These are phyloP conservation scores for Spinacia oleracea DNA, from an alignment of 179 eudicot species.

Conservation along the genomic window DNA sequence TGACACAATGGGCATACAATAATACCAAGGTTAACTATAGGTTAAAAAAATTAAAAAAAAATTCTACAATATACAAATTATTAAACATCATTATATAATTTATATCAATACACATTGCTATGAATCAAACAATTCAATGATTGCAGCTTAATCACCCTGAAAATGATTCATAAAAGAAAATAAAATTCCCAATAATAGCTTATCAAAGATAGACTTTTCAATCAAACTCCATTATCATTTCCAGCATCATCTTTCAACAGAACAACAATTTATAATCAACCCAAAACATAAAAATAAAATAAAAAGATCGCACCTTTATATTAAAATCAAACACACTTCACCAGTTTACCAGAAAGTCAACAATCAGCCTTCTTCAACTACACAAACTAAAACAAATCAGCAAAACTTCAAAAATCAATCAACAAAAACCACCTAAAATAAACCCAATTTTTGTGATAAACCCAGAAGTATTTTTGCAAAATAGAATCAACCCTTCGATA, in stretches of 20 bases:
- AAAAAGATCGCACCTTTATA: not conserved
- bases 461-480: not conserved
- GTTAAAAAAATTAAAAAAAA: no score
- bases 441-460: not conserved
- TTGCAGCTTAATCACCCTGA: not conserved
- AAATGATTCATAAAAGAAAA: not conserved
- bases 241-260: not conserved
- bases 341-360: not conserved
- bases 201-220: not conserved
- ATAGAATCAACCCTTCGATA: not conserved
- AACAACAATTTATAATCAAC: not conserved
- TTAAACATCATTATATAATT: no score
- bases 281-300: no score
- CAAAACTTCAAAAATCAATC: not conserved
- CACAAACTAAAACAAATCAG: not conserved
- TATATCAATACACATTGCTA: no score
- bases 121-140: not conserved
- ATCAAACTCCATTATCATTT: not conserved
- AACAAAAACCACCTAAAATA: not conserved
- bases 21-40: not conserved
- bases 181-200: no score
- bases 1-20: not conserved
- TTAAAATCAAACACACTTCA: not conserved
- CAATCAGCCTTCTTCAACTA: not conserved
- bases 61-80: no score